Base-by-base conservation (phyloP, 225 moss, liverwort and hornwort species). In the Marchantia paleacea region DNA sequence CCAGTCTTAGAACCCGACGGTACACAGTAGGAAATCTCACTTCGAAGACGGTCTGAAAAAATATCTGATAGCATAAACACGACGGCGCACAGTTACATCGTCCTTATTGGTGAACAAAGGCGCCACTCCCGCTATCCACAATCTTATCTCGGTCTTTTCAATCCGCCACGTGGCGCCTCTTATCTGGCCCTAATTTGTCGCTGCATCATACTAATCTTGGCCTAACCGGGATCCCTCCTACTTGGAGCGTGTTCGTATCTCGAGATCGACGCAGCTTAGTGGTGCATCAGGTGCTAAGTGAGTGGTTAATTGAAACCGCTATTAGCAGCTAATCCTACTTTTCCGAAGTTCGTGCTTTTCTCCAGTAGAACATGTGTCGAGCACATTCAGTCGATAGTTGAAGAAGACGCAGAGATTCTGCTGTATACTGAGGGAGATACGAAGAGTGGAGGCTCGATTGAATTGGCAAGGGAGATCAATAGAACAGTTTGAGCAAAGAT, bases 311-410 rank as follows among this genome's bases (percentile, higher is more conserved):
- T 7, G 18, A 39, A 70, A 70, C 4, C 31, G 31, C 5, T 13
- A 70, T 39, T 12, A 39, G 70, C 13, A 20, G 39, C 70, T 75
- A 75, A 75, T 54, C 50, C n/a, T 1, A 7, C 26, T 53, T n/a
- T 54, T 4, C 52, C 9, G 25, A 53, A 26, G 53, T 0, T 3
- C 15, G 74, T 75, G 74, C 57, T 57, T 57, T 57, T 57, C 2
- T 57, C 6, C 57, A 57, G 57, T 52, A 54, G 74, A 54, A 52
- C 24, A 53, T 16, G 18, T 2, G 53, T 7, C 26, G 25, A 18
- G 74, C 74, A 53, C 76, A 79, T 14, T 76, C 57, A 60, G 64
- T 20, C 64, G 64, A 64, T 10, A 64, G 64, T 64, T 24, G 64
- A 20, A 20, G 64, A 64, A 64, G 64, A 24, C 20, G 64, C n/a